Evolutionary conservation across 257 asterid genomes (phyloP).

Genomic region (Cinchona pubescens): DNA sequence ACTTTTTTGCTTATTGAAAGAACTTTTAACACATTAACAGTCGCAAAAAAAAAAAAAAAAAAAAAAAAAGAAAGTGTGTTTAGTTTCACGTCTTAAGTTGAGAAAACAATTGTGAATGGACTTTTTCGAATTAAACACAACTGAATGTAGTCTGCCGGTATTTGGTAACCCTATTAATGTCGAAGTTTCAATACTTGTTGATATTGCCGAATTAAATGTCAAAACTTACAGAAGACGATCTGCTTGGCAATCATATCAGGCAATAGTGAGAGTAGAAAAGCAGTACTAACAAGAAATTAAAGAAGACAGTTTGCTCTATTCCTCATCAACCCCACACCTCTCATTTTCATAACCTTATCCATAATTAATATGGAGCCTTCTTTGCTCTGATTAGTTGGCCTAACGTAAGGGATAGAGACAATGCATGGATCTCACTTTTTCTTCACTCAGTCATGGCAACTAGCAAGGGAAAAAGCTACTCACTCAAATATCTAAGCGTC

Average conservation of each 20-base stretch:
- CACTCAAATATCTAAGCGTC: neutral
- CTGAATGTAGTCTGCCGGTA: neutral
- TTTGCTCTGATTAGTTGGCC: neutral
- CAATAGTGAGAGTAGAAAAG: neutral
- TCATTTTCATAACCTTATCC: slow-evolving; percentile 9
- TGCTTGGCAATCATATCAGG: neutral
- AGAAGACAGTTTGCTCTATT: neutral
- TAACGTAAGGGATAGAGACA: neutral
- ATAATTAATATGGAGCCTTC: neutral
- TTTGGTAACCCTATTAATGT: neutral
- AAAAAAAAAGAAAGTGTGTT: too few species aligned
- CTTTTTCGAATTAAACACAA: neutral
- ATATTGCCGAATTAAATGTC: neutral
- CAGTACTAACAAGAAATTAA: neutral
- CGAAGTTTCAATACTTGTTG: neutral
- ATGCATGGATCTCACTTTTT: neutral
- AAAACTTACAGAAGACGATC: neutral
- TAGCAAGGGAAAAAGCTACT: neutral
- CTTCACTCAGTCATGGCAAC: neutral
- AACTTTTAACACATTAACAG: neutral
- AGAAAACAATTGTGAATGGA: neutral
- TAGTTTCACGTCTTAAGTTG: neutral
- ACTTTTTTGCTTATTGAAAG: too few species aligned
- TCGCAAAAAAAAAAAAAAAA: too few species aligned
- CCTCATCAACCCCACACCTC: neutral